These are phyloP conservation scores for Dothideomycetes sp. DNA, from an alignment of 2,329 filamentous ascomycete species.

Conservation along the genomic window DNA sequence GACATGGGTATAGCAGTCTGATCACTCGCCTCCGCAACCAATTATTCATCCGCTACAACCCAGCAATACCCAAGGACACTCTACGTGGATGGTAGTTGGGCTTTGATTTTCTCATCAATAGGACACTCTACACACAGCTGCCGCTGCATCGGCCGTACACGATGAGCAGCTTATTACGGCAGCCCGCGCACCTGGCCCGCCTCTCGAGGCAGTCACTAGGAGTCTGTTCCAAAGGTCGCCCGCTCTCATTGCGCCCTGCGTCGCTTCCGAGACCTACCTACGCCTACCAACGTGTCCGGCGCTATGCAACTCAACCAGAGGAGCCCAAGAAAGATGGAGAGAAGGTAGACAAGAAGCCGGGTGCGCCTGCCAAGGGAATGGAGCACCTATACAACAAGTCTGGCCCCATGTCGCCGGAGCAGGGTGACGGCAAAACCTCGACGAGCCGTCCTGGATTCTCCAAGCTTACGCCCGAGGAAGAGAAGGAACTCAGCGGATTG, in stretches of 20 bases:
- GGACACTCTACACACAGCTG: background rate
- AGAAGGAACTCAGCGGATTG: conserved; percentile 46
- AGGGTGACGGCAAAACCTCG: conserved; percentile 28
- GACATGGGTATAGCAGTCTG: no score
- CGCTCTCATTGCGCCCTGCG: conserved; percentile 23
- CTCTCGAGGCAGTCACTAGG: conserved; percentile 23
- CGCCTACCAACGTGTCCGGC: conserved; percentile 29
- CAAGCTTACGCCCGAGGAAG: conserved; percentile 44
- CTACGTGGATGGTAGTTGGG: background rate
- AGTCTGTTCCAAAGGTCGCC: conserved; percentile 21
- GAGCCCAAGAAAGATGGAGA: conserved; percentile 33
- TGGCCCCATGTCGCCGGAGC: conserved; percentile 27
- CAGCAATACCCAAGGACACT: no score
- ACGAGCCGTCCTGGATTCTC: conserved; percentile 20
- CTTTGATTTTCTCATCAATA: background rate
- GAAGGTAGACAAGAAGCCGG: conserved; percentile 22
- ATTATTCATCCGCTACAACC: background rate
- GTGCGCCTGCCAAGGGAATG: conserved; percentile 28
- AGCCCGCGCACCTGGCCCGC: conserved; percentile 21
- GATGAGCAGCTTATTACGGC: conserved; percentile 24
- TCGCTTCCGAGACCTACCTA: conserved; percentile 32
- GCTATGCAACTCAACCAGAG: conserved; percentile 33
- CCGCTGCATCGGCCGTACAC: background rate
- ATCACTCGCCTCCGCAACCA: background rate
- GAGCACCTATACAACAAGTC: conserved; percentile 35